Evolutionary conservation across 306 rosid species (phyloP).

Genomic region (Rosa chinensis): DNA sequence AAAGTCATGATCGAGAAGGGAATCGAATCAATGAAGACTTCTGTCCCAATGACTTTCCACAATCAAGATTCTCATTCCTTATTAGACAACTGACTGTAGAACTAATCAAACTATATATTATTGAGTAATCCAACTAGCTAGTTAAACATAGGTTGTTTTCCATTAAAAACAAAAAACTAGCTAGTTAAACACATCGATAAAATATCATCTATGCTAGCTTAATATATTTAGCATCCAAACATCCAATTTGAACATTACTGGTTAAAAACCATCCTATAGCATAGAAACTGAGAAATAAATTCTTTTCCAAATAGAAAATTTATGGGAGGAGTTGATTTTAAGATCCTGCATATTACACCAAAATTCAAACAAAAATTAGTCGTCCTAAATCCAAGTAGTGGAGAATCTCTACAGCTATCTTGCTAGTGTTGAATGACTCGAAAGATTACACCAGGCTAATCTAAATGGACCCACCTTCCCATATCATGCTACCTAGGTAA

Average conservation of each 20-base stretch:
- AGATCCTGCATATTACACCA: not conserved
- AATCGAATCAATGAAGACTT: not conserved
- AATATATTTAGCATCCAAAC: too few species aligned
- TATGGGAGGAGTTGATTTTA: not conserved
- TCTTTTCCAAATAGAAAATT: too few species aligned
- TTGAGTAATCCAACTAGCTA: not conserved
- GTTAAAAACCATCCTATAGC: not conserved
- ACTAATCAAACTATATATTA: not conserved
- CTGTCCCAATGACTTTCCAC: too few species aligned
- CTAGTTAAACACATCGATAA: not conserved
- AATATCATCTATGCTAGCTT: not conserved
- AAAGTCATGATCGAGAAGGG: not conserved
- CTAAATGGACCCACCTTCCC: conserved; percentile 11
- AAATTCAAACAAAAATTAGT: not conserved
- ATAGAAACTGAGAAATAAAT: not conserved
- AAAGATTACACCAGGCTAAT: conserved; percentile 13
- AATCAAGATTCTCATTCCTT: not conserved
- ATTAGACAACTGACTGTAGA: not conserved
- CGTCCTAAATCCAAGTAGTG: conserved; percentile 26
- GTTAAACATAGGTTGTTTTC: too few species aligned
- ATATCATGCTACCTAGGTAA: not conserved
- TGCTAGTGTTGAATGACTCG: conserved; percentile 25
- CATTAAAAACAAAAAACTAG: too few species aligned
- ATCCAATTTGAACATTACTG: too few species aligned
- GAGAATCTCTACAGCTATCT: conserved; percentile 21